These are phyloP conservation scores for Onygena corvina DNA, from an alignment of 2,329 filamentous ascomycete species.

Conservation along the genomic window DNA sequence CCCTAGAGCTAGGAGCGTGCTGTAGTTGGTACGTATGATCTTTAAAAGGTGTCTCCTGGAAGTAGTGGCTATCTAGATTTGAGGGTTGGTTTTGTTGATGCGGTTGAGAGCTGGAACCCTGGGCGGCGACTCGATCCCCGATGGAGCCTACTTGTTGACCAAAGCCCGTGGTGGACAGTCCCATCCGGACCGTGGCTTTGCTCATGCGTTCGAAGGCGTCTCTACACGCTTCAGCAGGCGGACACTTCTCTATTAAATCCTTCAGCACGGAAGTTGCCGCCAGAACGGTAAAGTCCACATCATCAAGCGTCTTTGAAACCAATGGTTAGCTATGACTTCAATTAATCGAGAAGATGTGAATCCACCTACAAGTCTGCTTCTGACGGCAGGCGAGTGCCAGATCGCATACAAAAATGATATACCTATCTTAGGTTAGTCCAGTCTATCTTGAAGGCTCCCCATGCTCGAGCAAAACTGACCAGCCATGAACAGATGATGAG, in stretches of 20 bases:
- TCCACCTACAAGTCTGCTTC: slow-evolving; percentile 62
- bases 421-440: slow-evolving; percentile 31
- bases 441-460: slow-evolving; percentile 4
- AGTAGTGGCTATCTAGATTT: background rate
- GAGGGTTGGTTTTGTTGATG: background rate
- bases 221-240: slow-evolving; percentile 83
- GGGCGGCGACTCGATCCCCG: background rate
- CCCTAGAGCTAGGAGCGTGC: background rate
- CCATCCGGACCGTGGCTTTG: slow-evolving; percentile 92
- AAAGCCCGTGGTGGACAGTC: slow-evolving; percentile 73
- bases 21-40: background rate
- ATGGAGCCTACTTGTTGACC: slow-evolving; percentile 35
- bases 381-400: slow-evolving; percentile 85
- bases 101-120: background rate
- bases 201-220: slow-evolving; percentile 93
- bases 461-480: slow-evolving; percentile 35
- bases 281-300: slow-evolving; percentile 93
- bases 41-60: background rate
- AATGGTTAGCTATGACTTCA: background rate
- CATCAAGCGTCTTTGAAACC: slow-evolving; percentile 60
- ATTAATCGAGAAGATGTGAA: slow-evolving; percentile 6
- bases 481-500: slow-evolving; percentile 94
- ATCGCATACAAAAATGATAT: slow-evolving; percentile 94
- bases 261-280: slow-evolving; percentile 85
- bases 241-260: slow-evolving; percentile 87